Conservation (phyloP, 495 filamentous ascomycete species). For the Neurospora sp. region DNA sequence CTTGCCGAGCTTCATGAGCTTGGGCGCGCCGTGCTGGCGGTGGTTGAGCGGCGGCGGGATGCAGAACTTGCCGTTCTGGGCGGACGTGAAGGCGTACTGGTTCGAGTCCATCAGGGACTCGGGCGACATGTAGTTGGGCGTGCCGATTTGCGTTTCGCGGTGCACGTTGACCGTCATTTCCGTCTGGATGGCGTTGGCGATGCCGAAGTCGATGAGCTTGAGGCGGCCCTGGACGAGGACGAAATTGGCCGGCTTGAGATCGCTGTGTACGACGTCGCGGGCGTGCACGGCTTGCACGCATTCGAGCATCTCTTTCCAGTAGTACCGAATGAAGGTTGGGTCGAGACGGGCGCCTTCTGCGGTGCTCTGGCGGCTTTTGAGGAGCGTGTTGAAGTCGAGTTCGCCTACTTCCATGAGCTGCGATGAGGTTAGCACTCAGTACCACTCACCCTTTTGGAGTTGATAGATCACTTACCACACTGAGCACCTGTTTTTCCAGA, state of each 20-base stretch:
- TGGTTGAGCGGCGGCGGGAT: constrained; percentile 23
- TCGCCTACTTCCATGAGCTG: constrained; percentile 97
- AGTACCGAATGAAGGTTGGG: constrained; percentile 82
- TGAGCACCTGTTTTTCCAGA: constrained; percentile 72
- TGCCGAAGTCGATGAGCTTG: constrained; percentile 92
- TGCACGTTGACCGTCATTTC: constrained; percentile 97
- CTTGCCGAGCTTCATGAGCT: constrained; percentile 92
- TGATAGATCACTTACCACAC: constrained; percentile 48
- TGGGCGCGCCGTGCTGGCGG: constrained; percentile 42
- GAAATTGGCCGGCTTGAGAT: constrained; percentile 93
- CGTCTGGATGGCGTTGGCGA: constrained; percentile 87
- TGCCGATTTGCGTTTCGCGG: constrained; percentile 88
- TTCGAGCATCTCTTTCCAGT: constrained; percentile 98
- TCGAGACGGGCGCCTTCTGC: constrained; percentile 71
- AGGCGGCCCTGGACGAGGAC: constrained; percentile 75
- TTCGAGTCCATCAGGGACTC: constrained; percentile 88
- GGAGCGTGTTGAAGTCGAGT: constrained; percentile 82
- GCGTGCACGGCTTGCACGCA: constrained; percentile 84
- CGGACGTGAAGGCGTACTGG: constrained; percentile 31
- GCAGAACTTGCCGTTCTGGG: constrained; percentile 38
- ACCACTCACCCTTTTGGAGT: background rate
- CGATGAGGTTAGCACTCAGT: background rate
- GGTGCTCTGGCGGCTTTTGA: constrained; percentile 56
- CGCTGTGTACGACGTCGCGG: constrained; percentile 86
- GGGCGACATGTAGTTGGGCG: constrained; percentile 97